Percentiles rank a stretch among this genome's conserved stretches.
Conservation (phyloP, 139 green algal genomes). For the Coelastrella sp. region DNA sequence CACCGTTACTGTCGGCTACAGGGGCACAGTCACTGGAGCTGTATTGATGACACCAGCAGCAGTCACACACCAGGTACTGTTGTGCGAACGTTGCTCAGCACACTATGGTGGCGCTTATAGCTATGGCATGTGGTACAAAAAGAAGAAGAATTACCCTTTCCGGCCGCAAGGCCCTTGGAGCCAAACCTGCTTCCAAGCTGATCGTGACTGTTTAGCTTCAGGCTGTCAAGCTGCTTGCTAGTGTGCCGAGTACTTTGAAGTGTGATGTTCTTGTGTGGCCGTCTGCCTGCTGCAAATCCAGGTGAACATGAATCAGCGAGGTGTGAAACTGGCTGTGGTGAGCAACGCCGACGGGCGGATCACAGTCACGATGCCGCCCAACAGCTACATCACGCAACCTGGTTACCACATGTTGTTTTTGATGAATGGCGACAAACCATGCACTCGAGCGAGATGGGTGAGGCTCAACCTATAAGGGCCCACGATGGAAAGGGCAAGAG, state of each 20-base stretch:
- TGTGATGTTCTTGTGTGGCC: neutral
- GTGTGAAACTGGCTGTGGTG: neutral
- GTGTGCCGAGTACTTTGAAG: neutral
- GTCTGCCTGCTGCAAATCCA: neutral
- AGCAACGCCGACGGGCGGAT: neutral
- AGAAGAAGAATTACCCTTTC: too few species aligned
- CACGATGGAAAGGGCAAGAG: too few species aligned
- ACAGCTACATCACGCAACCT: neutral
- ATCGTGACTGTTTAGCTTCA: too few species aligned
- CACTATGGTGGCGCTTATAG: neutral
- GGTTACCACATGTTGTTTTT: neutral
- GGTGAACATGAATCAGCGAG: neutral
- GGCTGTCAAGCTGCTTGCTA: neutral
- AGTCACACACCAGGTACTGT: neutral
- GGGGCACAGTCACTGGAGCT: neutral
- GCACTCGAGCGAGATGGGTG: neutral
- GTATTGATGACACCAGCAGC: neutral
- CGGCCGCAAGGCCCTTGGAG: too few species aligned
- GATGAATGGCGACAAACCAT: neutral
- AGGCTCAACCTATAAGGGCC: neutral
- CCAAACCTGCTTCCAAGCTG: too few species aligned
- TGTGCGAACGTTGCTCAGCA: too few species aligned
- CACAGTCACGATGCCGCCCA: neutral
- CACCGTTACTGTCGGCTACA: neutral
- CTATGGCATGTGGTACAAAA: neutral